Evolutionary conservation across 163 green algal genomes (phyloP).

Genomic region (Scenedesmus sp.): DNA sequence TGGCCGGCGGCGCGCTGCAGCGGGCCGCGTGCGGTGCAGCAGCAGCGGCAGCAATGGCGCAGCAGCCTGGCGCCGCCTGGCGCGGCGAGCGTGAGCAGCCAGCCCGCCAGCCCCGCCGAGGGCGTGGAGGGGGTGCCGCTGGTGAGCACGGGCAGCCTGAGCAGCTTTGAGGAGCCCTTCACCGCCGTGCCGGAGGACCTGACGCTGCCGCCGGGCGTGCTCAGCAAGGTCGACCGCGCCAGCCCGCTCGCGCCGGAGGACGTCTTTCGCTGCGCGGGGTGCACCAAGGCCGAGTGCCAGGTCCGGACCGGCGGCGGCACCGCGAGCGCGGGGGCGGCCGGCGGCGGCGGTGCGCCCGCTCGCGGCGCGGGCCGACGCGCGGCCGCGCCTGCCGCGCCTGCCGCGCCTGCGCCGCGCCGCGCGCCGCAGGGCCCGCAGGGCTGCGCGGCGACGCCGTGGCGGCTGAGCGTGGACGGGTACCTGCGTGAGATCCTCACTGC

Average conservation of each 20-base stretch:
- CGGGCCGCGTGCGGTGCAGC: background rate
- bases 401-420: background rate
- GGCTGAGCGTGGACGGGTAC: conserved; percentile 81
- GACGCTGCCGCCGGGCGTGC: conserved; percentile 64
- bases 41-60: conserved; percentile 1
- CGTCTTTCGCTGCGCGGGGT: conserved; percentile 81
- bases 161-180: conserved; percentile 34
- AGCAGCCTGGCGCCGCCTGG: background rate
- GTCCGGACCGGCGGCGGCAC: background rate
- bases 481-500: conserved; percentile 89
- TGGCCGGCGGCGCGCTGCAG: too few relatives aligned
- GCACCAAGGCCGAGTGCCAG: conserved; percentile 64
- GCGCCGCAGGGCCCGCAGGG: conserved; percentile 18
- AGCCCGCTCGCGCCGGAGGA: conserved; percentile 55
- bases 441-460: conserved; percentile 70
- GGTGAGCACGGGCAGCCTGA: background rate
- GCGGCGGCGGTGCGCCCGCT: too few relatives aligned
- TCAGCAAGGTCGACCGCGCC: conserved; percentile 66
- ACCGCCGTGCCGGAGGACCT: conserved; percentile 71
- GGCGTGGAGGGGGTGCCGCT: background rate
- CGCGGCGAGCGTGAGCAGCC: conserved; percentile 29
- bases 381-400: background rate
- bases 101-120: background rate
- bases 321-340: too few relatives aligned
- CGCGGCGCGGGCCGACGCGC: background rate